Evolutionary conservation across 768 basidiomycete species (phyloP), one percentile per base, ranked within the genome.

Genomic region (Lanmaoa rubissima): DNA sequence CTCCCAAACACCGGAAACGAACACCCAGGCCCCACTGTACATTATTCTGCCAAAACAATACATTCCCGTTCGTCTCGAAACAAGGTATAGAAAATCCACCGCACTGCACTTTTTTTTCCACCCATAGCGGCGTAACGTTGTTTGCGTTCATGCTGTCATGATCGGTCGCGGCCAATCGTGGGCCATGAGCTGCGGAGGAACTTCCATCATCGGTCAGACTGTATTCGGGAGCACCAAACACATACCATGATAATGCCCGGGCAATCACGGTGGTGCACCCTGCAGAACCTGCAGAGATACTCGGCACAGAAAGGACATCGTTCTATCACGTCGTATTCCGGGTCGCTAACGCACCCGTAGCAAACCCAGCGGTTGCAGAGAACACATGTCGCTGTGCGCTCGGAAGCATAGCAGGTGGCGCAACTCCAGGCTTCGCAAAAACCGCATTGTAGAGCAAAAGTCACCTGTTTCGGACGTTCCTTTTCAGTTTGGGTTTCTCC

Each of bases 381-480:
- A 17, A 13, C 12, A 8, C 64, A 67, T 3, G 1, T 38, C 4
- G 34, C 19, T 12, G 46, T 28, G 5, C 38, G 35, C 10, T 3
- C 5, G 11, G 38, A 34, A 2, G 5, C 5, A 11, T 35, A 1
- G n/a, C 65, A 67, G 9, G 43, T 31, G 19, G 4, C 9, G 39
- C 65, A 65, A 12, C 17, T 40, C 62, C 54, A 61, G 4, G 12
- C 7, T 1, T 17, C 5, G n/a, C 65, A 65, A 2, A 11, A 28
- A 0, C 1, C 7, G 36, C 64, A 67, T 7, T 1, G 3, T 1
- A 9, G n/a, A 21, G n/a, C 5, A 4, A 67, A 38, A n/a, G 17
- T 24, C 1, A 64, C 43, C 19, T 13, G 24, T 1, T 35, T 48
- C 24, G 53, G 42, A 8, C 4, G 54, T 0, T 28, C 42, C 0